Evolutionary conservation across 345 rosid species (phyloP), one percentile per base, ranked within the genome.

Genomic region (Eucalyptus polyanthemos): DNA sequence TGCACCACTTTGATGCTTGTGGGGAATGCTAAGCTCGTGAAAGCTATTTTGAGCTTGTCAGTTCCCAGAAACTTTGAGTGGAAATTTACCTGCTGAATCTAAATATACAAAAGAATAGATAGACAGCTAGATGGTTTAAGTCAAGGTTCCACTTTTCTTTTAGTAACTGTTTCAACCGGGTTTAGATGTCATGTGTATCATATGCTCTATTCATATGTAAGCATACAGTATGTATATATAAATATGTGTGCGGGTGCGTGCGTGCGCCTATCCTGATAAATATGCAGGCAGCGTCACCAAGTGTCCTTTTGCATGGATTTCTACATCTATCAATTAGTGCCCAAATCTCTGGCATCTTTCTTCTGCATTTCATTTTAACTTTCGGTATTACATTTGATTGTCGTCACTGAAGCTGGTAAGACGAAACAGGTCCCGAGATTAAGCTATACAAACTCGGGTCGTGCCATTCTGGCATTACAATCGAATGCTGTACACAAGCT

Each of bases 401-500:
- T 65, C 37, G 1, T 0, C 8, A 29, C 86, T 86, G 60, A 89
- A 16, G 29, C 51, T 80, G 44, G 65, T 9, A 88, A 86, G 44
- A 25, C 91, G 56, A 24, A 91, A 67, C 96, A 96, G 98, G 94
- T 96, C 88, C 91, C 95, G 76, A 95, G 96, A 88, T 93, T 97
- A 90, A 95, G 96, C 72, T 97, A 96, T 90, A 96, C 97, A 91
- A 96, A 65, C 6, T 65, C 21, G 8, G 37, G 21, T 13, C 1
- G 0, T 60, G 95, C 40, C 72, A 92, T 96, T 87, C 89, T 96
- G 93, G 98, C 97, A 50, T 93, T 97, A 90, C 92, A 95, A 51
- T 95, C 97, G 89, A 97, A 96, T 93, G 99, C 98, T 25, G 96
- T 94, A 31, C 98, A 96, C 92, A 95, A 95, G 94, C 94, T 96